phyloP scores from a whole-genome alignment of 441 rosid species.

The Rhodomyrtus psidioides region DNA sequence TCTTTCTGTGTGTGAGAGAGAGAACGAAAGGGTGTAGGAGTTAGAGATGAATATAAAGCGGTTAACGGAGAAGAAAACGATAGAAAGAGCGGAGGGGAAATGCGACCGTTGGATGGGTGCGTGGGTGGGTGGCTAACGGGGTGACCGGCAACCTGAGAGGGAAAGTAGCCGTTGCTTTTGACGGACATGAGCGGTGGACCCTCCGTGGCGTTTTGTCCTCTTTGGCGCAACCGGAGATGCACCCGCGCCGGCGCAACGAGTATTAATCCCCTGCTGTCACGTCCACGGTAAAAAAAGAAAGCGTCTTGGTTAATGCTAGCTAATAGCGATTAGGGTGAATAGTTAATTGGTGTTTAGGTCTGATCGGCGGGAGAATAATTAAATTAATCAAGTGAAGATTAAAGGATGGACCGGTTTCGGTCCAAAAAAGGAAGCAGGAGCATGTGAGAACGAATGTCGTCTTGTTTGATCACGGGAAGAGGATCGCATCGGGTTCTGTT shows the following conservation, averaged over 20 bases:
- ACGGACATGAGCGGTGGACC: not conserved
- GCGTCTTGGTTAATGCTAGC: not conserved
- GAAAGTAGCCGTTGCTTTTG: constrained; percentile 31
- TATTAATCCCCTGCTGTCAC: not conserved
- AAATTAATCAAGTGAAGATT: not conserved
- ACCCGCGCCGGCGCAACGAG: not conserved
- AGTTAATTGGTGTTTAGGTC: not conserved
- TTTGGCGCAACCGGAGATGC: not conserved
- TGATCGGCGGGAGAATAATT: not conserved
- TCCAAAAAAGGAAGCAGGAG: not conserved
- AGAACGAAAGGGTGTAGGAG: not conserved
- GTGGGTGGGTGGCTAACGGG: not conserved
- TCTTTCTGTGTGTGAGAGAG: not conserved
- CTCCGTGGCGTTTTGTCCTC: not conserved
- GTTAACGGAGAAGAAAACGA: not conserved
- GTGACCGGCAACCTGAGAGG: constrained; percentile 3
- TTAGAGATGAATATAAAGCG: not conserved
- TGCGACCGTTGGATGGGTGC: constrained; percentile 38
- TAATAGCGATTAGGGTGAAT: not conserved
- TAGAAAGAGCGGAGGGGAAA: not conserved
- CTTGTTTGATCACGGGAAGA: not conserved
- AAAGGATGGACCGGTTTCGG: not conserved
- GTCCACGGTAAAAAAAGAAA: not conserved
- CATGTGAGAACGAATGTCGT: not conserved
- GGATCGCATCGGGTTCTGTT: not conserved